Percentiles rank a stretch among this genome's conserved stretches.
Conservation (phyloP, 2,329 filamentous ascomycete genomes). For the Penicillium sp. region DNA sequence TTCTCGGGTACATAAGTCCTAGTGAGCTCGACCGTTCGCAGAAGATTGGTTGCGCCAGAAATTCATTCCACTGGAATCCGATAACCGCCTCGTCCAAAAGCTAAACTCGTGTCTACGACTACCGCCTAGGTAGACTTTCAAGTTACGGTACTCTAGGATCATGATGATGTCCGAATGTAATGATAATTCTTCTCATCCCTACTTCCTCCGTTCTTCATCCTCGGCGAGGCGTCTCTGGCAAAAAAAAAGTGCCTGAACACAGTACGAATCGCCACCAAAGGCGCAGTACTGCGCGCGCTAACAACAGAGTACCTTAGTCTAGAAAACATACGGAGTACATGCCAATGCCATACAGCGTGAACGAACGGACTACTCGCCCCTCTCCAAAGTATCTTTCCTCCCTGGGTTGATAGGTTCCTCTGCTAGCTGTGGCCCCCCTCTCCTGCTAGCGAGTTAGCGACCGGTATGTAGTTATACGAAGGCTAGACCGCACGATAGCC, state of each 20-base stretch:
- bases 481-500: conserved; percentile 13
- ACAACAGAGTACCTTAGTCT: not conserved
- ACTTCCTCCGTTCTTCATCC: not conserved
- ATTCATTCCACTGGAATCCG: not conserved
- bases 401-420: not conserved
- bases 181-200: not conserved
- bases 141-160: no score
- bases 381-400: not conserved
- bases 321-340: no score
- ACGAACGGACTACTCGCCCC: not conserved
- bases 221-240: not conserved
- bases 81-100: not conserved
- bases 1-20: no score
- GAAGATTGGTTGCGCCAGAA: not conserved
- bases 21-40: no score
- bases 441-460: not conserved
- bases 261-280: not conserved
- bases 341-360: not conserved
- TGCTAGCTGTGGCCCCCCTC: not conserved
- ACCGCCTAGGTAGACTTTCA: no score
- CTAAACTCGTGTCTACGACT: not conserved
- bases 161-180: no score
- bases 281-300: not conserved
- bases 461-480: not conserved
- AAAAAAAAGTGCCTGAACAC: not conserved